Conservation (phyloP, 2,329 filamentous ascomycete species). For the Aspergillus ibericus region DNA sequence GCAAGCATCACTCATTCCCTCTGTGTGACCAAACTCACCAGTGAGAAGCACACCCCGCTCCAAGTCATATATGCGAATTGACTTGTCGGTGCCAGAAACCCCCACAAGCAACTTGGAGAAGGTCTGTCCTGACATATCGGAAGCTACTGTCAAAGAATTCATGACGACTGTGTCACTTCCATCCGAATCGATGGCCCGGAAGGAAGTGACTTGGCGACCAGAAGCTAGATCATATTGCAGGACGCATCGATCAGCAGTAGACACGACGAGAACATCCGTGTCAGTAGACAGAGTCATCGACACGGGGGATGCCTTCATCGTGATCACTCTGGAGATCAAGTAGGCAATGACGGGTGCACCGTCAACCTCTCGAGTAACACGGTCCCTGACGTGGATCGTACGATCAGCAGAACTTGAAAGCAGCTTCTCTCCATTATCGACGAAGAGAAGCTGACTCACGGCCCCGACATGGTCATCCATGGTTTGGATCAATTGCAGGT, state of each 20-base stretch:
- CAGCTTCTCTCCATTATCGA: conserved; percentile 67
- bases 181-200: conserved; percentile 80
- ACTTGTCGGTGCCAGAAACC: conserved; percentile 95
- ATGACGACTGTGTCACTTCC: conserved; percentile 79
- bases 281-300: conserved; percentile 73
- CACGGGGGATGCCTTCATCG: conserved; percentile 80
- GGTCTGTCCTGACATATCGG: conserved; percentile 55
- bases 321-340: conserved; percentile 72
- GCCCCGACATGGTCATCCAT: conserved; percentile 87
- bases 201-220: conserved; percentile 69
- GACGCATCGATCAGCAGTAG: conserved; percentile 63
- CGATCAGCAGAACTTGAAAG: conserved; percentile 88
- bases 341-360: conserved; percentile 67
- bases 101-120: conserved; percentile 70
- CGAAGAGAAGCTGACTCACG: conserved; percentile 75
- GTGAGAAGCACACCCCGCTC: conserved; percentile 75
- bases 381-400: conserved; percentile 78
- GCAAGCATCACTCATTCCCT: conserved; percentile 83
- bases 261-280: conserved; percentile 56
- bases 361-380: conserved; percentile 64
- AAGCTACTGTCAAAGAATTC: conserved; percentile 67
- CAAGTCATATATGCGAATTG: conserved; percentile 82
- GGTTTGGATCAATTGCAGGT: conserved; percentile 81
- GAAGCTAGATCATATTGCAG: conserved; percentile 62
- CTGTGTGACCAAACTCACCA: conserved; percentile 92